Conservation (phyloP, 1,284 basidiomycete species). For the Caloboletus firmus region DNA sequence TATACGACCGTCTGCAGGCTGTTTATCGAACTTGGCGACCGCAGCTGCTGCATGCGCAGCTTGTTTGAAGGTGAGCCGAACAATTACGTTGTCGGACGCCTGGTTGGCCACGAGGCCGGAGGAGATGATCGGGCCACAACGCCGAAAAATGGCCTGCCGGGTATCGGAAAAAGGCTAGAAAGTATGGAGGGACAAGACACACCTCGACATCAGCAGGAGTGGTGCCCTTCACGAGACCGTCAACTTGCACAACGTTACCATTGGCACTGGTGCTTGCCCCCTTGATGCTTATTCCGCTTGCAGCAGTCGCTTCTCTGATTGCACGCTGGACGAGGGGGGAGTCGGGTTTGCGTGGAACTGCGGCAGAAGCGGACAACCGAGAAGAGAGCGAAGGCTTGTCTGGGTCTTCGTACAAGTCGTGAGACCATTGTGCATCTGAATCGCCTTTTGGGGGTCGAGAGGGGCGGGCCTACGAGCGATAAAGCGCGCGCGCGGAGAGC, state of each 20-base stretch:
- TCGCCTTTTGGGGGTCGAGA: conserved; percentile 61
- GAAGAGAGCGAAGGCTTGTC: conserved; percentile 59
- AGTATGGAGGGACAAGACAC: conserved; percentile 15
- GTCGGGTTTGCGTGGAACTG: conserved; percentile 44
- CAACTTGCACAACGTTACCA: conserved; percentile 75
- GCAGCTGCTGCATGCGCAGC: conserved; percentile 64
- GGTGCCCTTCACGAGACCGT: conserved; percentile 74
- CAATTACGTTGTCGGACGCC: conserved; percentile 50
- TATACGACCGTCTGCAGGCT: conserved; percentile 78
- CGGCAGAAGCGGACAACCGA: conserved; percentile 45
- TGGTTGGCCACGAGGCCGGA: conserved; percentile 46
- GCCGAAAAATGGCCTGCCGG: conserved; percentile 75
- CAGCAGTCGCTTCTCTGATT: conserved; percentile 48
- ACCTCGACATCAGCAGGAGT: conserved; percentile 81
- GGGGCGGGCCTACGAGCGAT: conserved; percentile 25
- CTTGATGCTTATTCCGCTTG: conserved; percentile 61
- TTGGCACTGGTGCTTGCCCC: conserved; percentile 58
- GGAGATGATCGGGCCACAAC: conserved; percentile 67
- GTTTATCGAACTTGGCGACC: conserved; percentile 73
- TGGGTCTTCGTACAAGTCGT: conserved; percentile 67
- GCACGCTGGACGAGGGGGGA: conserved; percentile 52
- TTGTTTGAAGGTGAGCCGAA: conserved; percentile 74
- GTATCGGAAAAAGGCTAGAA: not conserved
- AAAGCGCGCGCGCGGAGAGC: conserved; percentile 4
- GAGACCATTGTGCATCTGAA: conserved; percentile 65